Conservation (phyloP, 208 protist genomes). For the Leishmania turanica region DNA sequence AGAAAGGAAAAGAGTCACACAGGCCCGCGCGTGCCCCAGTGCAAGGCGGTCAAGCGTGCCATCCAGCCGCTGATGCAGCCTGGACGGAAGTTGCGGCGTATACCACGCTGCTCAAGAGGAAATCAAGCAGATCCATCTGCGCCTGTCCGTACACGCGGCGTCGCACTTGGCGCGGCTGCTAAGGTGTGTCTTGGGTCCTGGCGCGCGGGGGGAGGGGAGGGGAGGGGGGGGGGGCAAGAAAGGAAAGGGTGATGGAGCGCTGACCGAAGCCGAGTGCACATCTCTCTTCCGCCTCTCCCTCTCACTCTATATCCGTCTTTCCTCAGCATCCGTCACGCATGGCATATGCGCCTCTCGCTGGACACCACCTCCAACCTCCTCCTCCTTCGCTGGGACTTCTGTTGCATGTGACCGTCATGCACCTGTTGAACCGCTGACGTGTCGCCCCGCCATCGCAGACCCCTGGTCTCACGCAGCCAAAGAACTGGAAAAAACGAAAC, state of each 20-base stretch:
- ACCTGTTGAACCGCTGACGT: background rate
- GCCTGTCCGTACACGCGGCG: background rate
- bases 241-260: background rate
- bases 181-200: background rate
- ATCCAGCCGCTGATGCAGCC: background rate
- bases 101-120: background rate
- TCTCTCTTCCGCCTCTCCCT: background rate
- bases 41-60: conserved; percentile 2
- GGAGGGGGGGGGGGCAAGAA: background rate
- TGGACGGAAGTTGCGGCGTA: background rate
- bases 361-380: background rate
- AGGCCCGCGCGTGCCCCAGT: background rate
- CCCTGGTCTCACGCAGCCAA: background rate
- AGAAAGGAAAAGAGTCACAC: background rate
- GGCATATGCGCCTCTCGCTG: background rate
- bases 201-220: background rate
- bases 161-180: background rate
- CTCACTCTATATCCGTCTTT: background rate
- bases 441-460: background rate
- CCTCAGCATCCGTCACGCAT: background rate
- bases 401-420: background rate
- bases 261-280: background rate
- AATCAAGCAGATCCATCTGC: background rate
- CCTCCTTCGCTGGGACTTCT: background rate
- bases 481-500: background rate